Evolutionary conservation across 2,329 filamentous ascomycete species (phyloP), one percentile per base, ranked within the genome.

Genomic region (Xylaria hypoxylon): DNA sequence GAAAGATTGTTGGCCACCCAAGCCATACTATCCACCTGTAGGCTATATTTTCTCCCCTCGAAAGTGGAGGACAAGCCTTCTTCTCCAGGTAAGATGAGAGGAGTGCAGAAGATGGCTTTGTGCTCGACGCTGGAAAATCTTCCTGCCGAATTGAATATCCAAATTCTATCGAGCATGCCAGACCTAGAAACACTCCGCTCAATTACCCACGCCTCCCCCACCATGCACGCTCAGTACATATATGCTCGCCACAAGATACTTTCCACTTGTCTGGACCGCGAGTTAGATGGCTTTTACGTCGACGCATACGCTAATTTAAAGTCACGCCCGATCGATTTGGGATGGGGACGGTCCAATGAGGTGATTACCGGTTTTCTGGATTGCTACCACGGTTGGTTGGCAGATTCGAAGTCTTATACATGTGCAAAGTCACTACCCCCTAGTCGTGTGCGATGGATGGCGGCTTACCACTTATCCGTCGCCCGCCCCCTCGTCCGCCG

Each of bases 211-310:
- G 68, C 70, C 10, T 73, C 70, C n/a, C 71, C 71, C 4, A 61
- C 48, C 3, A 56, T 74, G 55, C 69, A 73, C 44, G 53, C 66
- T 8, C 71, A 73, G 45, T 74, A 73, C 33, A 40, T 45, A 19
- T n/a, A 70, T 22, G n/a, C 52, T 38, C 70, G 73, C 22, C 35
- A 70, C 38, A 57, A 4, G 6, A 70, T 74, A 28, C 66, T 74
- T 53, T 57, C 51, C 4, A 26, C 58, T 1, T 71, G 62, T 28
- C 28, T 73, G n/a, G 53, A 59, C n/a, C 66, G 63, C 24, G 70
- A 70, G 15, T 35, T 74, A 1, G 62, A 69, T 45, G 70, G 65
- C 13, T 72, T 67, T 22, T 33, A 64, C 33, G 19, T 69, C 13
- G 72, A 74, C 19, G 70, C 73, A 44, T 71, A 65, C 47, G 73